Percentiles rank a stretch among this genome's conserved stretches.
These are phyloP conservation scores for Haplosporangium sp. DNA, from an alignment of 371 early-diverging fungal species.

Conservation along the genomic window DNA sequence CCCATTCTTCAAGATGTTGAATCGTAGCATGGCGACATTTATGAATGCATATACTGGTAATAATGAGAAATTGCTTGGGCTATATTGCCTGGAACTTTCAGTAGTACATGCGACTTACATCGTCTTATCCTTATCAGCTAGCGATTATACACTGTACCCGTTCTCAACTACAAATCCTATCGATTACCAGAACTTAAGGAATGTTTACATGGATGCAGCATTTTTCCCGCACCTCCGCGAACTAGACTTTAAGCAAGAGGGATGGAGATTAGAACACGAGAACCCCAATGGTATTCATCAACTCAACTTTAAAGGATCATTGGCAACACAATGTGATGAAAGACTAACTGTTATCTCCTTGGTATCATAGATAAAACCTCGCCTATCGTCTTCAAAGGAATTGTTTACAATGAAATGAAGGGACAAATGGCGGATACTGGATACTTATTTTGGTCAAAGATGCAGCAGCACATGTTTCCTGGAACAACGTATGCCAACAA, in stretches of 20 bases:
- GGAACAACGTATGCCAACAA: conserved; percentile 84
- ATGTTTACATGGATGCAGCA: conserved; percentile 95
- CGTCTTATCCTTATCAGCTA: conserved; percentile 59
- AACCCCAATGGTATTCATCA: conserved; percentile 65
- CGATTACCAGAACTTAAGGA: conserved; percentile 89
- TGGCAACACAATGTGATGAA: not conserved
- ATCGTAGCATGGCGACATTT: conserved; percentile 94
- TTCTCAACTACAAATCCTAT: conserved; percentile 91
- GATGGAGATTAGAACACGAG: conserved; percentile 94
- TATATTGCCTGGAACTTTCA: not conserved
- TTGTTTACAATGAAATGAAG: conserved; percentile 99
- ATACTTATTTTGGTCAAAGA: conserved; percentile 79
- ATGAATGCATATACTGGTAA: conserved; percentile 97
- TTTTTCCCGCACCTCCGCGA: conserved; percentile 84
- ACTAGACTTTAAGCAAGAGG: conserved; percentile 93
- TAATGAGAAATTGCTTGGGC: not conserved
- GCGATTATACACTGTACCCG: conserved; percentile 93
- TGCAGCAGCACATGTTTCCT: conserved; percentile 87
- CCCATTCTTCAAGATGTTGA: conserved; percentile 98
- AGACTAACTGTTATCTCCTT: not conserved
- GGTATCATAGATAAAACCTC: conserved; percentile 58
- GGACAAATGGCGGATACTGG: conserved; percentile 86
- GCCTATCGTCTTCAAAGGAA: conserved; percentile 86
- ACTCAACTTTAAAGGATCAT: not conserved
- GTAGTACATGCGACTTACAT: not conserved